Base-by-base conservation (phyloP, 345 rosid genomes). In the Litchi chinensis region DNA sequence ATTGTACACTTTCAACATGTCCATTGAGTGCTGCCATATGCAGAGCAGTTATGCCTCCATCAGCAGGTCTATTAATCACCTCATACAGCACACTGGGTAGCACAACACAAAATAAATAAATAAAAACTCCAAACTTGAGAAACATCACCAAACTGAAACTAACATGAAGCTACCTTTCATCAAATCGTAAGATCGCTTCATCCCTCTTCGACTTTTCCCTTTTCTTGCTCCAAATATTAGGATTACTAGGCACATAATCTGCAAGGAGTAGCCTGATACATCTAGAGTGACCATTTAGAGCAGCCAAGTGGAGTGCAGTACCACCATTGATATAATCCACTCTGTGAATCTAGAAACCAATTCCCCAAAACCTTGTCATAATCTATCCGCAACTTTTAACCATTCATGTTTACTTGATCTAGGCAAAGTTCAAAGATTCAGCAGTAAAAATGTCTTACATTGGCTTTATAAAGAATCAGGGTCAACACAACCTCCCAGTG, bases 401-500 rank as follows among this genome's bases (percentile, higher is more conserved):
- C 73, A 10, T 19, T 65, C 63, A 19, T 48, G 66, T 6, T 75
- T 41, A 57, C 50, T 6, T 6, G 37, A n/a, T 64, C 41, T 10
- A 66, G 18, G 19, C 37, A 66, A 32, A 66, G 26, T 19, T 59
- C n/a, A 48, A 10, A 18, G 44, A 77, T 59, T 39, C 41, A 19
- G 72, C 60, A 56, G 26, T 57, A 71, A 63, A 71, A 63, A 75
- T 75, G n/a, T 15, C 97, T 89, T 86, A 96, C 98, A 87, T 90
- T 93, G 76, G 98, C 97, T 84, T 88, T 88, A 83, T 89, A 96
- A 78, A 96, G 97, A 87, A 94, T 89, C 77, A 96, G 85, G 75
- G 86, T 89, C 83, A 89, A 89, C 85, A 94, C 98, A 79, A 92
- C 99, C 82, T 96, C 98, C 99, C 98, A 96, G 78, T 96, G 98